Percentiles rank a stretch among this genome's conserved stretches.
phyloP scores from a whole-genome alignment of 2,329 filamentous ascomycete species.

The Fusarium stilboides region DNA sequence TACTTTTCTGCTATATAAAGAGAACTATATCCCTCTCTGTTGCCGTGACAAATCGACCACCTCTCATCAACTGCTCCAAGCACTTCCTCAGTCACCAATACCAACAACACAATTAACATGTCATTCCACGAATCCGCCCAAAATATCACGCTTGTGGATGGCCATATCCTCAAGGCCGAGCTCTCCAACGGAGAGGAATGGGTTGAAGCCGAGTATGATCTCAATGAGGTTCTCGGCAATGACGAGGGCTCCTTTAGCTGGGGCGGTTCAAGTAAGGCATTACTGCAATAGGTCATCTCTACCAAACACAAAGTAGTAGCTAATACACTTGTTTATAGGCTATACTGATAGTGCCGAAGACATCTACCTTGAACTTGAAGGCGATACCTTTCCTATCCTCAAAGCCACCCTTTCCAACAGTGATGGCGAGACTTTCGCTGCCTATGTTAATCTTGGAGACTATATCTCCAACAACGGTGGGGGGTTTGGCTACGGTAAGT shows the following conservation, averaged over 20 bases:
- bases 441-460: background rate
- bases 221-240: constrained; percentile 67
- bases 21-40: too few relatives aligned
- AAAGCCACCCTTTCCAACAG: background rate
- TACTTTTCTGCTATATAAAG: too few relatives aligned
- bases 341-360: background rate
- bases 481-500: background rate
- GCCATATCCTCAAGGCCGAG: constrained; percentile 62
- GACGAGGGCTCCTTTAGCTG: constrained; percentile 64
- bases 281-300: constrained; percentile 22
- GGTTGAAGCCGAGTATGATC: constrained; percentile 63
- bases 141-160: constrained; percentile 49
- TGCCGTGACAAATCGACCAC: too few relatives aligned
- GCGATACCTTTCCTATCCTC: background rate
- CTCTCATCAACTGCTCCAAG: too few relatives aligned
- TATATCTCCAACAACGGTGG: background rate
- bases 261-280: constrained; percentile 51
- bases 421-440: background rate
- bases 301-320: background rate
- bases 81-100: too few relatives aligned
- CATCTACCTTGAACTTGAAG: background rate
- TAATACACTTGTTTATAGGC: background rate
- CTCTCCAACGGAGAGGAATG: constrained; percentile 58
- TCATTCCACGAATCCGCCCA: too few relatives aligned
- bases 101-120: too few relatives aligned